phyloP scores from a whole-genome alignment of 768 basidiomycete species.

The Imleria badia region DNA sequence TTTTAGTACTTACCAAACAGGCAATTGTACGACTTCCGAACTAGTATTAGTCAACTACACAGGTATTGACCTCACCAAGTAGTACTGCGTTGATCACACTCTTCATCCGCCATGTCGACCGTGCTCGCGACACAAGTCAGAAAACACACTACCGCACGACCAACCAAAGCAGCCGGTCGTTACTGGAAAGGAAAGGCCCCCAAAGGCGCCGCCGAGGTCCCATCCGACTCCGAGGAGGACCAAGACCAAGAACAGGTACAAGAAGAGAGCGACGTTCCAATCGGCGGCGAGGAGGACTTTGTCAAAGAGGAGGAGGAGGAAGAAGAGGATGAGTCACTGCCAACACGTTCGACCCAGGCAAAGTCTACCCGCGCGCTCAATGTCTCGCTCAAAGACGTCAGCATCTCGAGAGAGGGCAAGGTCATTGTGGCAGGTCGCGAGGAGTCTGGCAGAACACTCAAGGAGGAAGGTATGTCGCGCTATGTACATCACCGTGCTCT shows the following conservation, averaged over 20 bases:
- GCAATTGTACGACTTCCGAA: no score
- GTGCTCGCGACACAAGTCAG: constrained; percentile 40
- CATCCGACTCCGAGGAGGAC: constrained; percentile 67
- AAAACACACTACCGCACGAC: constrained; percentile 77
- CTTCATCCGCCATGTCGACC: constrained; percentile 27
- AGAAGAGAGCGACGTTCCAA: constrained; percentile 57
- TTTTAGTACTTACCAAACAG: no score
- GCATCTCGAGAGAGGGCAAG: constrained; percentile 75
- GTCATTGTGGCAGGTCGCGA: constrained; percentile 78
- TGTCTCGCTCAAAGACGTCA: constrained; percentile 75
- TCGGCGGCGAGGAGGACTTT: constrained; percentile 58
- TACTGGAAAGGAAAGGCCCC: constrained; percentile 93
- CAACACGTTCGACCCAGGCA: constrained; percentile 34
- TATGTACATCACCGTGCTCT: constrained; percentile 16
- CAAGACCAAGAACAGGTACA: constrained; percentile 45
- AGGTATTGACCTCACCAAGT: no score
- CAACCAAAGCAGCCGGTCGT: constrained; percentile 75
- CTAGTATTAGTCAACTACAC: no score
- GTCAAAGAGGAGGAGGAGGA: constrained; percentile 46
- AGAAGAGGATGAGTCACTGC: constrained; percentile 45
- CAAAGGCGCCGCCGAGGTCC: constrained; percentile 59
- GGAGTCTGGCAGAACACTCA: constrained; percentile 72
- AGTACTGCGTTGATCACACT: background rate
- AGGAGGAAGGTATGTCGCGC: constrained; percentile 48
- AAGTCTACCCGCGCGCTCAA: constrained; percentile 58